Evolutionary conservation across 2,329 filamentous ascomycete genomes (phyloP).

Genomic region (Nemania bipapillata): DNA sequence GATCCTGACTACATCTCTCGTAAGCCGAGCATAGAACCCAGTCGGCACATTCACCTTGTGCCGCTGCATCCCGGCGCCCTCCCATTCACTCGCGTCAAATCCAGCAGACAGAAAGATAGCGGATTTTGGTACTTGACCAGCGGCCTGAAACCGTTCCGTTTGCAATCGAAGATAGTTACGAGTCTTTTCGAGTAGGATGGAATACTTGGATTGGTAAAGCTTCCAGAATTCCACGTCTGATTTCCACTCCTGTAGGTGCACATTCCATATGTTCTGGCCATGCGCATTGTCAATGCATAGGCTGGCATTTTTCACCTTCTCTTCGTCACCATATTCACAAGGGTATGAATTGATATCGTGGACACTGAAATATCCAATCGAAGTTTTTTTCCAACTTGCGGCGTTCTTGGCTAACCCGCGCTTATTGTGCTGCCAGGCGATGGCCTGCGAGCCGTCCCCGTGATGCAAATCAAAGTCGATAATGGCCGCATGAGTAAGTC

Average conservation of each 20-base stretch:
- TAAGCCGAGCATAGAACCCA: conserved; percentile 93
- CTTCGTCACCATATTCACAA: conserved; percentile 90
- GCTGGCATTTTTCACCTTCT: conserved; percentile 93
- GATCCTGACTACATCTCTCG: conserved; percentile 82
- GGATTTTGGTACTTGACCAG: conserved; percentile 75
- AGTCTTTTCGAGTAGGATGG: conserved; percentile 80
- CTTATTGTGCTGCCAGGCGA: conserved; percentile 89
- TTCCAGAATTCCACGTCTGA: conserved; percentile 86
- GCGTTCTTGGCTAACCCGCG: conserved; percentile 78
- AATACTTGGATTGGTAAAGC: conserved; percentile 83
- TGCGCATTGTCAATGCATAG: conserved; percentile 94
- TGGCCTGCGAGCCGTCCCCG: conserved; percentile 93
- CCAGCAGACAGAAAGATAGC: conserved; percentile 96
- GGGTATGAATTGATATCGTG: conserved; percentile 99
- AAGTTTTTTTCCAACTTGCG: conserved; percentile 79
- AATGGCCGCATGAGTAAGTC: conserved; percentile 91
- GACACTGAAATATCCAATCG: conserved; percentile 94
- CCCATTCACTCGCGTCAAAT: conserved; percentile 97
- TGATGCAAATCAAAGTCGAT: conserved; percentile 93
- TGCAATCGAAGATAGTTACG: conserved; percentile 79
- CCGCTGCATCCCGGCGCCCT: conserved; percentile 90
- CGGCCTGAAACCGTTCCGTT: conserved; percentile 69
- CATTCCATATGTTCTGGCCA: conserved; percentile 94
- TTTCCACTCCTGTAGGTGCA: conserved; percentile 90
- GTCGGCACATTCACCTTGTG: conserved; percentile 96